phyloP scores from a whole-genome alignment of 495 filamentous ascomycete genomes.

The Amphirosellinia nigrospora region DNA sequence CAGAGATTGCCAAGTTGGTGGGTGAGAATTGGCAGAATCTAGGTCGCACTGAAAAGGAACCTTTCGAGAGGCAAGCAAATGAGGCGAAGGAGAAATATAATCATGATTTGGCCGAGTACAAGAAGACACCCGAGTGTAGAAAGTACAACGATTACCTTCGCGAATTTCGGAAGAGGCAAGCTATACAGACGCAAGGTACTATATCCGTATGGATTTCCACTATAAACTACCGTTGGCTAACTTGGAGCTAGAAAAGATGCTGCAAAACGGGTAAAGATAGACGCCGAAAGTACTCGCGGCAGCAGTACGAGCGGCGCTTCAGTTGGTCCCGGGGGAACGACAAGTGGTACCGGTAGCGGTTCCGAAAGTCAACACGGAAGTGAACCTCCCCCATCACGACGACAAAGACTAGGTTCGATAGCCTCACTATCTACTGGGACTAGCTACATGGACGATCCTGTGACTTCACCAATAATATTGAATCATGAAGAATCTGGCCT shows the following conservation, averaged over 20 bases:
- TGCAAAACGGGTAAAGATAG: slow-evolving; percentile 49
- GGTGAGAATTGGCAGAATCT: slow-evolving; percentile 81
- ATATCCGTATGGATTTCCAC: not conserved
- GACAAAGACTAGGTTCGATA: slow-evolving; percentile 48
- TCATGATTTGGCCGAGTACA: slow-evolving; percentile 69
- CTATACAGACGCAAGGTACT: slow-evolving; percentile 50
- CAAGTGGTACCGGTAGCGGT: slow-evolving; percentile 47
- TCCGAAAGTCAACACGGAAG: slow-evolving; percentile 52
- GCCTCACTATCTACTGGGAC: slow-evolving; percentile 39
- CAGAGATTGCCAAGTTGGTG: slow-evolving; percentile 81
- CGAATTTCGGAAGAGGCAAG: slow-evolving; percentile 74
- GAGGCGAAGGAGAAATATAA: slow-evolving; percentile 75
- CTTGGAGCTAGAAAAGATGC: slow-evolving; percentile 46
- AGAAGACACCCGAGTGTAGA: slow-evolving; percentile 67
- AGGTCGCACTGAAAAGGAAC: slow-evolving; percentile 66
- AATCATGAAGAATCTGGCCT: slow-evolving; percentile 29
- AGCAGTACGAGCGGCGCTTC: slow-evolving; percentile 43
- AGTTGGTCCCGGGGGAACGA: slow-evolving; percentile 43
- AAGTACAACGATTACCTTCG: slow-evolving; percentile 70
- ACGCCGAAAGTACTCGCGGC: slow-evolving; percentile 37
- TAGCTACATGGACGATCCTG: slow-evolving; percentile 40
- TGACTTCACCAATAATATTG: slow-evolving; percentile 41
- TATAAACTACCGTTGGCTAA: not conserved
- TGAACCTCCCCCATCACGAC: slow-evolving; percentile 49
- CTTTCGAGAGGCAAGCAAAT: slow-evolving; percentile 71